Evolutionary conservation across 2,329 filamentous ascomycete genomes (phyloP).

Genomic region (Chrysoporthe puriensis): DNA sequence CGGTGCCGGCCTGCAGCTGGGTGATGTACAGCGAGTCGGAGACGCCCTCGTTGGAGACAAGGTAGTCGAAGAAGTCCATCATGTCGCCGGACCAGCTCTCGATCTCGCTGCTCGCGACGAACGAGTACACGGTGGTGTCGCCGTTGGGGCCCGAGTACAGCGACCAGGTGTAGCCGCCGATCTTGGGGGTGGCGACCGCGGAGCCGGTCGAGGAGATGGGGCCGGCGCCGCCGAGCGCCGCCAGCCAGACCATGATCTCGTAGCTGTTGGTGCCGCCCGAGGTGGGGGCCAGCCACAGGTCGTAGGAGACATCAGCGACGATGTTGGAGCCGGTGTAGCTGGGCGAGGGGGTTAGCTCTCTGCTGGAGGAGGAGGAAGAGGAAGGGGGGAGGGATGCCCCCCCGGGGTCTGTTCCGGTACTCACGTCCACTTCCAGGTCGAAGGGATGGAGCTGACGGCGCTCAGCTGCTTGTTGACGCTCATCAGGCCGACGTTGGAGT

Average conservation of each 20-base stretch:
- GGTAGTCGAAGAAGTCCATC: constrained; percentile 59
- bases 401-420: constrained; percentile 22
- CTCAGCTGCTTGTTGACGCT: constrained; percentile 40
- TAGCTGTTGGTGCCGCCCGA: constrained; percentile 51
- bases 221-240: constrained; percentile 59
- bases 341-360: constrained; percentile 29
- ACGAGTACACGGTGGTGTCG: constrained; percentile 63
- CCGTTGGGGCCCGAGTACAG: constrained; percentile 66
- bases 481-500: constrained; percentile 47
- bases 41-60: constrained; percentile 52
- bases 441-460: constrained; percentile 41
- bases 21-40: constrained; percentile 55
- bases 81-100: constrained; percentile 61
- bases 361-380: not conserved
- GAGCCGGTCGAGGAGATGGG: constrained; percentile 59
- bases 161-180: constrained; percentile 59
- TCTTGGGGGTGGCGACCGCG: constrained; percentile 55
- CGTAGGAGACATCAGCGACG: constrained; percentile 63
- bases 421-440: constrained; percentile 45
- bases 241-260: constrained; percentile 70
- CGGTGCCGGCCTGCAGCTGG: constrained; percentile 58
- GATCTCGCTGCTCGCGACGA: constrained; percentile 45
- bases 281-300: constrained; percentile 59
- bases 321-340: constrained; percentile 39
- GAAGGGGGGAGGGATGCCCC: not conserved